Evolutionary conservation across 371 early-diverging fungal species (phyloP), one percentile per base, ranked within the genome.

Genomic region (Lichtheimia ramosa): DNA sequence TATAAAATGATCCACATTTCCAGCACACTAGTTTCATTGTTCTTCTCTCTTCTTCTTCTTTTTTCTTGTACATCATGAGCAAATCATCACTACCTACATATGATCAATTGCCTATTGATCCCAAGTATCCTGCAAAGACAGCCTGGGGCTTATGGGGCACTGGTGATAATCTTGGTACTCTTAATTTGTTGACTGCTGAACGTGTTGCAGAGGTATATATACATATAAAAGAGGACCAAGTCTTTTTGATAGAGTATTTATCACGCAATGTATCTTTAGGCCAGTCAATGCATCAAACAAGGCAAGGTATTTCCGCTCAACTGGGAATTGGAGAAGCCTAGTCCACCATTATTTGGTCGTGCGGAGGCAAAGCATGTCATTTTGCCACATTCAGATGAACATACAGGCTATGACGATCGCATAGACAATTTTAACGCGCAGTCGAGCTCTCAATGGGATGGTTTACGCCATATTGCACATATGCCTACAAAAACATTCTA

Each of bases 91-190:
- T 67, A 20, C 69, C 69, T 24, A 46, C 48, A 4, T 69, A 56
- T 41, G 58, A 69, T n/a, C 58, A 69, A 41, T 43, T 69, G 16
- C 65, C 69, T 12, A 62, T 69, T 43, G 60, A 69, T 16, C 57
- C 63, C 2, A 65, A 64, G 28, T 62, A 69, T 49, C 65, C 65
- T 13, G 53, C 54, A 21, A 42, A 58, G 12, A 64, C 75, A 12
- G 73, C 79, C 15, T 78, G 79, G 79, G 79, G 79, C 24, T 5
- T 78, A 1, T 78, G 79, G 79, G 79, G 79, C 0, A 65, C 75
- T 40, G 75, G 75, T 24, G 79, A 79, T 24, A 70, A 75, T 21
- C 52, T 69, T 14, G 79, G 79, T 39, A 75, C 79, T 16, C 54
- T 79, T n/a, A 79, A 79, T 41, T 51, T 73, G 2, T 48, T 79